Base-by-base conservation (phyloP, 768 basidiomycete species). In the Mycena olivaceomarginata region DNA sequence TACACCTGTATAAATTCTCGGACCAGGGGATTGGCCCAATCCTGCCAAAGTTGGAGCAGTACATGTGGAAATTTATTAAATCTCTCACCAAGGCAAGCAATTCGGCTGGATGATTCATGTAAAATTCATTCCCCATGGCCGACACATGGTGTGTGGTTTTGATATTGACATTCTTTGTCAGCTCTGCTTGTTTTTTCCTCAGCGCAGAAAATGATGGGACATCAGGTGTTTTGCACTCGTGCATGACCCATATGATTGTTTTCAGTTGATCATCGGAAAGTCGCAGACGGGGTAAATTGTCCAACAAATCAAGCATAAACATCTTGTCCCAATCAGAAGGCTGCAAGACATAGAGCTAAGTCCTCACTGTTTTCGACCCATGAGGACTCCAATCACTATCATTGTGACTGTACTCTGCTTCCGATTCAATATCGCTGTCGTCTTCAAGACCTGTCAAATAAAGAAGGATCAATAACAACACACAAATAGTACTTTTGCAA, bases 201-300 rank as follows among this genome's bases (percentile, higher is more conserved):
- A 86, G 75, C 0, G 78, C 78, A 15, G 67, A 68, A 40, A 85
- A 84, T 4, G 82, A 74, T 6, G 85, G 86, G 0, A 87, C 84
- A 77, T 85, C 76, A 15, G 78, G 80, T 59, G 82, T 82, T 6
- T 82, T 81, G 53, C 80, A 59, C 12, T 59, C 57, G 2, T 12
- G 25, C 57, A 59, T 59, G 2, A 59, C 25, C 57, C 25, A 59
- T 9, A 59, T 59, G 2, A 59, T 59, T 25, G 57, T 59, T 59
- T 59, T 59, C 22, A 59, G 25, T 5, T 59, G 57, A 37, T 59
- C 25, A 31, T 59, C 57, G 5, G 57, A 59, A 11, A 59, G 57
- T 37, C 57, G 7, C 2, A 59, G 25, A 5, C 57, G 25, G 5
- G 57, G 22, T 13, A 59, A 59, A 20, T 59, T 59, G 5, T 59